Evolutionary conservation across 1,284 basidiomycete species (phyloP), one percentile per base, ranked within the genome.

Genomic region (Wallemia hederae): DNA sequence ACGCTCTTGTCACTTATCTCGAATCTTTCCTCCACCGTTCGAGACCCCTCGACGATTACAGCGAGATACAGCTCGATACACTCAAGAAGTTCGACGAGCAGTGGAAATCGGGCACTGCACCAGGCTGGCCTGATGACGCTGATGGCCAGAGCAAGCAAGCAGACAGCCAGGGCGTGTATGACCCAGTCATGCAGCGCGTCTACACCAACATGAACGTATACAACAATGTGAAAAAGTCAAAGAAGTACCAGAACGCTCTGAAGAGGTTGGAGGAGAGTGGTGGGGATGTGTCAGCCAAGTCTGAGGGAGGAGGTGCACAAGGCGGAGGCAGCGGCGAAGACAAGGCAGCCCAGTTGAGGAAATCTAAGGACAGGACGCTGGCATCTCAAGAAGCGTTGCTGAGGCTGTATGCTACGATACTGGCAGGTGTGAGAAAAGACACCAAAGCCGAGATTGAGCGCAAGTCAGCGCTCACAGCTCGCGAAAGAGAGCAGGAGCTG

Each of bases 131-230:
- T 65, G 79, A 81, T 5, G 66, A 66, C 0, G 75, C 72, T 25
- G 74, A 73, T 57, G 74, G 71, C 1, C 63, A 64, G 25, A 64
- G 65, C 19, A 65, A 67, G 27, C 65, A 63, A 55, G 68, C 11
- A 17, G 39, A 69, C 11, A 72, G 68, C 9, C 74, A 75, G 26
- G 87, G 88, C 0, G 87, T 97, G 62, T 98, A 92, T 92, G 98
- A 94, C 75, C 76, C 82, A 58, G 86, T 59, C 24, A 26, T 27
- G 69, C 85, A 90, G 70, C 90, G 91, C 68, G 76, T 78, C 63
- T 98, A 97, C 70, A 80, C 91, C 15, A 99, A 97, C 70, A 87
- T 96, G 70, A 96, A 92, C 0, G 94, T 98, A 2, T 98, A 91
- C 71, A 88, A 96, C 66, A 91, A 89, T 2, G 94, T 98, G 69